These are phyloP conservation scores for Chalciporus pseudorubinellus DNA, from an alignment of 768 basidiomycete genomes.

Conservation along the genomic window DNA sequence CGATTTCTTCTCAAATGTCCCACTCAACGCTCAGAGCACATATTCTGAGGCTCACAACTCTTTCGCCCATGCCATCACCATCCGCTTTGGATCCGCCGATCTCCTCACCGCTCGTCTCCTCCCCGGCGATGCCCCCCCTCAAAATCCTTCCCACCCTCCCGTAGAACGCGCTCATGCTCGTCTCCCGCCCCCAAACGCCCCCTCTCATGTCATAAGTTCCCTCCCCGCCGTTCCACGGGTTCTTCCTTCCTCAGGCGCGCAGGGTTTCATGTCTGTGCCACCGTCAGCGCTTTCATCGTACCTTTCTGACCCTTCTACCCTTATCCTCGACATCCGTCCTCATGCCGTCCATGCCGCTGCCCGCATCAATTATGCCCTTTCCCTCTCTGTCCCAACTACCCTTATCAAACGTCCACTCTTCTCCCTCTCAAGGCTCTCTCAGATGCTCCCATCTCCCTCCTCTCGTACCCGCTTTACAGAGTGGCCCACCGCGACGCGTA, in stretches of 20 bases:
- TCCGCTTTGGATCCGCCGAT: slow-evolving; percentile 40
- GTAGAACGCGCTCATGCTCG: slow-evolving; percentile 26
- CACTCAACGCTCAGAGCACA: slow-evolving; percentile 16
- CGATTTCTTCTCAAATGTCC: slow-evolving; percentile 45
- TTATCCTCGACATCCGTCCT: slow-evolving; percentile 88
- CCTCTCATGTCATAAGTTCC: neutral
- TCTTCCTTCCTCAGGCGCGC: neutral
- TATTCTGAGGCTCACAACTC: slow-evolving; percentile 32
- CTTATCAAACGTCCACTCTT: slow-evolving; percentile 89
- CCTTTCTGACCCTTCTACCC: slow-evolving; percentile 38
- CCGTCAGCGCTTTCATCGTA: slow-evolving; percentile 32
- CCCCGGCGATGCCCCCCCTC: slow-evolving; percentile 22
- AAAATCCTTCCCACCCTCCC: slow-evolving; percentile 25
- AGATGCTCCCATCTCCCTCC: slow-evolving; percentile 69
- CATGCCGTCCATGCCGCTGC: slow-evolving; percentile 68
- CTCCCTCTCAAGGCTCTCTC: slow-evolving; percentile 69
- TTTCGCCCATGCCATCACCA: slow-evolving; percentile 56
- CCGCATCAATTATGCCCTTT: slow-evolving; percentile 68
- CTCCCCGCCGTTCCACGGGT: neutral
- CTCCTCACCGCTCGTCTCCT: slow-evolving; percentile 40
- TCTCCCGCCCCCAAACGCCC: slow-evolving; percentile 6
- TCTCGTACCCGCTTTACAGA: slow-evolving; percentile 58
- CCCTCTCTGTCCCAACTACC: slow-evolving; percentile 90
- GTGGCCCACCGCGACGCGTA: slow-evolving; percentile 57
- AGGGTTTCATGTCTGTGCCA: slow-evolving; percentile 20